Evolutionary conservation across 2,329 filamentous ascomycete genomes (phyloP).

Genomic region (Colletotrichum sp.): DNA sequence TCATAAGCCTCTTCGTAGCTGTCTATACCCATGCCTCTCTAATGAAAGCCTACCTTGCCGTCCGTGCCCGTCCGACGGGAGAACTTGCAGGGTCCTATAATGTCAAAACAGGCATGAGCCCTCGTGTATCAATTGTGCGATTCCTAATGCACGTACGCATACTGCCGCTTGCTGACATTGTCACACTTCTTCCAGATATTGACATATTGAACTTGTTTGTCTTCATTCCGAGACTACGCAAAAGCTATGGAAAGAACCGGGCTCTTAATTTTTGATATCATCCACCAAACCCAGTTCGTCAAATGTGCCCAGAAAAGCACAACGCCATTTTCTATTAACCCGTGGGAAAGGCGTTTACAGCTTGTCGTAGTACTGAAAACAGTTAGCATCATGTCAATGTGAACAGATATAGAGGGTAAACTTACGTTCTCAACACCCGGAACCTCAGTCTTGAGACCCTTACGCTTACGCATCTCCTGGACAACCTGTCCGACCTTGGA

Average conservation of each 20-base stretch:
- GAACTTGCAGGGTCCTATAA: not conserved
- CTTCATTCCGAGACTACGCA: constrained; percentile 21
- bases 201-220: constrained; percentile 18
- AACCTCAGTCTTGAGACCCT: constrained; percentile 98
- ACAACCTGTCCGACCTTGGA: constrained; percentile 86
- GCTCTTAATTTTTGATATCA: constrained; percentile 31
- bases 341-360: constrained; percentile 70
- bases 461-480: constrained; percentile 93
- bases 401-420: constrained; percentile 31
- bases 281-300: constrained; percentile 43
- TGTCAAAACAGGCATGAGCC: not conserved
- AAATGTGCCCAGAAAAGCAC: constrained; percentile 46
- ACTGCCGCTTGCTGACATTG: not conserved
- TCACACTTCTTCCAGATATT: not conserved
- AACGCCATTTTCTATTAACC: constrained; percentile 51
- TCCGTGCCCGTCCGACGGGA: not conserved
- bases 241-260: constrained; percentile 23
- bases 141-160: not conserved
- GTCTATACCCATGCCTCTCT: not conserved
- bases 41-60: not conserved
- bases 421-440: constrained; percentile 95
- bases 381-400: constrained; percentile 28
- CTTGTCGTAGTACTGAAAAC: constrained; percentile 92
- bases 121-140: not conserved
- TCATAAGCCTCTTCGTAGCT: not conserved